phyloP scores from a whole-genome alignment of 305 asterid genomes.

The Lippia alba region DNA sequence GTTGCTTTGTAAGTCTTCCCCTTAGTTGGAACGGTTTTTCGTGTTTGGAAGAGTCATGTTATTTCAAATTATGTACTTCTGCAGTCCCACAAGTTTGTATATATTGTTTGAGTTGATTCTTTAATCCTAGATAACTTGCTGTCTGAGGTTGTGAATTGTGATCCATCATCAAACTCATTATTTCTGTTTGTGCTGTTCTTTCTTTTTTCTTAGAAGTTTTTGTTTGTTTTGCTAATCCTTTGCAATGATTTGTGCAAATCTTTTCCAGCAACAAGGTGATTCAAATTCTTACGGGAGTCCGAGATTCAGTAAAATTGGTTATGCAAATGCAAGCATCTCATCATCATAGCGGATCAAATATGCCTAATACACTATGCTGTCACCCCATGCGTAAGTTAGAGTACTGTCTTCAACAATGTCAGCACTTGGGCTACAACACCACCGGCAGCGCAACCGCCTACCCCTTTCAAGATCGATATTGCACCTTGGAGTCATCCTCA shows the following conservation, averaged over 20 bases:
- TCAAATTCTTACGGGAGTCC: not conserved
- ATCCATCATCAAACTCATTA: not conserved
- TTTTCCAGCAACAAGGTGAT: constrained; percentile 7
- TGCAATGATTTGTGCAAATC: not conserved
- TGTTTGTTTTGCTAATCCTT: constrained; percentile 1
- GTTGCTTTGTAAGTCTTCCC: not conserved
- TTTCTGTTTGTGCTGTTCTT: not conserved
- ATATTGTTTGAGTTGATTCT: not conserved
- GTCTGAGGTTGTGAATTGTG: not conserved
- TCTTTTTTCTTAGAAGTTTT: not conserved
- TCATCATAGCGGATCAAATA: constrained; percentile 46
- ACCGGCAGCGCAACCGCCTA: constrained; percentile 37
- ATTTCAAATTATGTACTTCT: not conserved
- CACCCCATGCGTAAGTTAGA: too few relatives aligned
- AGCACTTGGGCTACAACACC: constrained; percentile 36
- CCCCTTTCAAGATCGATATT: constrained; percentile 47
- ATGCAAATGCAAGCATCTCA: constrained; percentile 56
- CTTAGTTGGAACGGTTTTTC: not conserved
- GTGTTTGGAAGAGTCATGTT: not conserved
- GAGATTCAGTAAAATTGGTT: not conserved
- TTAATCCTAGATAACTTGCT: not conserved
- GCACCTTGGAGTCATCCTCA: constrained; percentile 74
- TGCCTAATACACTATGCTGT: constrained; percentile 53
- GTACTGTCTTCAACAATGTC: constrained; percentile 43
- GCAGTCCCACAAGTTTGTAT: not conserved